Evolutionary conservation across 2,329 filamentous ascomycete species (phyloP).

Genomic region (Coniochaeta hoffmannii): DNA sequence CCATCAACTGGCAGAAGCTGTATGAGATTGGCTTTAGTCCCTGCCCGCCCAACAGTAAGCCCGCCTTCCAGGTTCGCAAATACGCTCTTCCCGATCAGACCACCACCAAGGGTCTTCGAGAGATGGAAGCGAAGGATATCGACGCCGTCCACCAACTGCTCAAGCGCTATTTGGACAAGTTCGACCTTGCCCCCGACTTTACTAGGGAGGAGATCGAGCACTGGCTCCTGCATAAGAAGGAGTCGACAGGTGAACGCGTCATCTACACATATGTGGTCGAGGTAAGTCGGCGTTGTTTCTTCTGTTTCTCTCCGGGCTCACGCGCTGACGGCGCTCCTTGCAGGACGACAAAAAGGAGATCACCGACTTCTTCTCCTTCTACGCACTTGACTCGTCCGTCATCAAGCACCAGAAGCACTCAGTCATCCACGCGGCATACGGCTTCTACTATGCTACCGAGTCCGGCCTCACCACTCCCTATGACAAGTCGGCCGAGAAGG

Average conservation of each 20-base stretch:
- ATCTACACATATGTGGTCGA: slow-evolving; percentile 93
- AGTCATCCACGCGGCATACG: slow-evolving; percentile 80
- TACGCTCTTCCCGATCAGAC: slow-evolving; percentile 75
- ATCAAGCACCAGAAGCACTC: slow-evolving; percentile 75
- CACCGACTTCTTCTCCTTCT: slow-evolving; percentile 97
- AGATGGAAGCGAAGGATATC: slow-evolving; percentile 73
- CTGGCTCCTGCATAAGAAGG: slow-evolving; percentile 72
- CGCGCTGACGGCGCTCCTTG: slow-evolving; percentile 3
- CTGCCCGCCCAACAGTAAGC: slow-evolving; percentile 75
- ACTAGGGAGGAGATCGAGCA: slow-evolving; percentile 74
- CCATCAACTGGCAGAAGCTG: slow-evolving; percentile 92
- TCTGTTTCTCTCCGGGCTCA: not conserved
- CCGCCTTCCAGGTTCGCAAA: slow-evolving; percentile 75
- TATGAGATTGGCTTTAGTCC: slow-evolving; percentile 93
- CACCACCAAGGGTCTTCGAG: slow-evolving; percentile 65
- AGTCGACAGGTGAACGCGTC: slow-evolving; percentile 63
- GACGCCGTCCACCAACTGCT: slow-evolving; percentile 68
- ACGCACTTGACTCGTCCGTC: slow-evolving; percentile 86
- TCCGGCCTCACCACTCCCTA: slow-evolving; percentile 55
- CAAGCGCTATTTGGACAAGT: slow-evolving; percentile 68
- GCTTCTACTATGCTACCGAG: slow-evolving; percentile 95
- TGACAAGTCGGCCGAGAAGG: slow-evolving; percentile 56
- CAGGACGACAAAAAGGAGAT: slow-evolving; percentile 64
- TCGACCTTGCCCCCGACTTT: slow-evolving; percentile 79
- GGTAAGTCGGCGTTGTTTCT: slow-evolving; percentile 28